A percentile compares a stretch with the other conserved stretches of the same genome.
phyloP scores from a whole-genome alignment of 148 eudicot species.

The Rheum nobile region DNA sequence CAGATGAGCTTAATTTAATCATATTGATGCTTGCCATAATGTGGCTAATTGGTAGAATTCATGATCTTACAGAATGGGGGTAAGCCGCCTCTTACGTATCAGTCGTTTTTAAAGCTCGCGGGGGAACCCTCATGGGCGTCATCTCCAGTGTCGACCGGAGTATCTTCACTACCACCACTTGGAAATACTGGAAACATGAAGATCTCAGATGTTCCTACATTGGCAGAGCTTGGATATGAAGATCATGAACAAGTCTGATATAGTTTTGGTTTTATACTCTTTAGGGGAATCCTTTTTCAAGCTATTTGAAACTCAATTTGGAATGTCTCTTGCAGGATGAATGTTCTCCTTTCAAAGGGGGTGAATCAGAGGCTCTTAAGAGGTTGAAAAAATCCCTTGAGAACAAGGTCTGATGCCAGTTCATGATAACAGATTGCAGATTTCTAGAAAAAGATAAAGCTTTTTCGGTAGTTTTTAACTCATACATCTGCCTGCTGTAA shows the following conservation, averaged over 20 bases:
- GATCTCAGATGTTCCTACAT: conserved; percentile 53
- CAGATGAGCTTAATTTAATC: not conserved
- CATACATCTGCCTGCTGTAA: not conserved
- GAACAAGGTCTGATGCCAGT: conserved; percentile 37
- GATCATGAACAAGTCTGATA: conserved; percentile 39
- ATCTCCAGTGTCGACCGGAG: conserved; percentile 35
- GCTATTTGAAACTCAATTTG: not conserved
- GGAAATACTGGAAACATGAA: conserved; percentile 35
- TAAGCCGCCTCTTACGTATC: conserved; percentile 68
- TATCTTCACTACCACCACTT: conserved; percentile 44
- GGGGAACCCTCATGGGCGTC: conserved; percentile 67
- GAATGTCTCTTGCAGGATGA: conserved; percentile 38
- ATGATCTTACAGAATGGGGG: conserved; percentile 52
- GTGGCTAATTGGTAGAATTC: not conserved
- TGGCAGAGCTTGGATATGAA: conserved; percentile 67
- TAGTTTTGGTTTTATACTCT: not conserved
- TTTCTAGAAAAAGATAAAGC: not conserved
- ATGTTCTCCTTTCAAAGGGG: conserved; percentile 71
- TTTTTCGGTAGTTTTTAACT: not conserved
- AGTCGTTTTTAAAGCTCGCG: conserved; percentile 64
- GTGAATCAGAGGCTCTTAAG: conserved; percentile 83
- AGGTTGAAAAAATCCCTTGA: conserved; percentile 44
- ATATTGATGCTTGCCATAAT: not conserved
- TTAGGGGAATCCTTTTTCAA: not conserved
- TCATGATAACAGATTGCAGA: not conserved